phyloP scores from a whole-genome alignment of 2,329 filamentous ascomycete species.

The Alternaria sp. region DNA sequence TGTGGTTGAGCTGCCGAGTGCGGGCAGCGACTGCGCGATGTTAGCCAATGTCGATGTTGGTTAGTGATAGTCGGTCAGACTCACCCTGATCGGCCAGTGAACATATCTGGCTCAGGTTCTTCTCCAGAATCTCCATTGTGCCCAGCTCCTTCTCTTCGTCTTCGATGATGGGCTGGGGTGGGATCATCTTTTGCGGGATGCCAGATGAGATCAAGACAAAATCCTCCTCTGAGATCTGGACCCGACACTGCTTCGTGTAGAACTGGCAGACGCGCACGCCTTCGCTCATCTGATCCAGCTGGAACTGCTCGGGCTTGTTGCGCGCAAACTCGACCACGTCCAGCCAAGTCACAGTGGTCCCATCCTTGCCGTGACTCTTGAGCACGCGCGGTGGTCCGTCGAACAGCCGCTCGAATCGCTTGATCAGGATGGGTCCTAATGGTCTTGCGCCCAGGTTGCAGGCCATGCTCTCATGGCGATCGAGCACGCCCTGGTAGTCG shows the following conservation, averaged over 20 bases:
- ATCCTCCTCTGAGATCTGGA: slow-evolving; percentile 88
- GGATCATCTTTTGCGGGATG: slow-evolving; percentile 80
- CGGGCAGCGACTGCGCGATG: slow-evolving; percentile 64
- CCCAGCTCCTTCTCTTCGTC: slow-evolving; percentile 86
- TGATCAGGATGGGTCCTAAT: slow-evolving; percentile 80
- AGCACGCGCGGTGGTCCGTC: slow-evolving; percentile 76
- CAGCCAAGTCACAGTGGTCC: slow-evolving; percentile 75
- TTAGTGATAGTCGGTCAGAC: slow-evolving; percentile 14
- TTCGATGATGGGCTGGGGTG: slow-evolving; percentile 80
- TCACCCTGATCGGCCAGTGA: slow-evolving; percentile 79
- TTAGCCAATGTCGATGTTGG: slow-evolving; percentile 7
- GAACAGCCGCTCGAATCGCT: slow-evolving; percentile 85
- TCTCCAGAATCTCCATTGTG: slow-evolving; percentile 83
- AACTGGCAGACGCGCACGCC: slow-evolving; percentile 80
- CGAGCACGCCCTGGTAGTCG: slow-evolving; percentile 85
- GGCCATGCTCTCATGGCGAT: slow-evolving; percentile 85
- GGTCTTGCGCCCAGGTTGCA: slow-evolving; percentile 84
- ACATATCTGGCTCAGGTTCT: slow-evolving; percentile 76
- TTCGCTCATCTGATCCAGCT: slow-evolving; percentile 71
- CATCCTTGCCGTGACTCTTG: slow-evolving; percentile 67
- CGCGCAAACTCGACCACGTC: slow-evolving; percentile 86
- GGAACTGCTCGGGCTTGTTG: slow-evolving; percentile 79
- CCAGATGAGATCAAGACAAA: slow-evolving; percentile 84
- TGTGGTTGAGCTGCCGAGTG: slow-evolving; percentile 80
- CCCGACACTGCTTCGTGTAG: slow-evolving; percentile 77